Evolutionary conservation across 345 rosid species (phyloP).

Genomic region (Laguncularia racemosa): DNA sequence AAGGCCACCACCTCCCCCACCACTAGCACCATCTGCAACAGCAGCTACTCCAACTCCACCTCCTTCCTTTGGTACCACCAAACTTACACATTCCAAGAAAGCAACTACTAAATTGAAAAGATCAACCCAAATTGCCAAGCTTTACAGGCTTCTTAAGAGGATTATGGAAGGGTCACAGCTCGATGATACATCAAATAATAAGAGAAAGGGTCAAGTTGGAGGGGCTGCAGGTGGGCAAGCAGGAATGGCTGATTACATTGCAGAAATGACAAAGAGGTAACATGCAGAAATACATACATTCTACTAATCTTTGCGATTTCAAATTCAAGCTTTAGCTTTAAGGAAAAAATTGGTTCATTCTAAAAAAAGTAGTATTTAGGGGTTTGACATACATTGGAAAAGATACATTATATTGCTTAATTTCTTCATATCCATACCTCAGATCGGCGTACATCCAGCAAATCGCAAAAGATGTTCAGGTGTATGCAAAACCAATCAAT

Average conservation of each 20-base stretch:
- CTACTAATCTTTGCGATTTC: too few relatives aligned
- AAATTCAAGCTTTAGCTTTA: too few relatives aligned
- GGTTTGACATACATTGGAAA: too few relatives aligned
- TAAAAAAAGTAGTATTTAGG: too few relatives aligned
- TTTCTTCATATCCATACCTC: constrained; percentile 7
- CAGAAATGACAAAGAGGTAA: constrained; percentile 83
- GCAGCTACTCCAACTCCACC: constrained; percentile 53
- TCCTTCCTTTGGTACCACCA: constrained; percentile 43
- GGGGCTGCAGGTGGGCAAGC: constrained; percentile 38
- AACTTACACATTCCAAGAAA: constrained; percentile 54
- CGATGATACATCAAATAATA: constrained; percentile 17
- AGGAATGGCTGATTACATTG: constrained; percentile 89
- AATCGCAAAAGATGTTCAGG: constrained; percentile 71
- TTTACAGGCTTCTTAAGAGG: constrained; percentile 57
- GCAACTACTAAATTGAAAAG: constrained; percentile 65
- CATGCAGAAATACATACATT: not conserved
- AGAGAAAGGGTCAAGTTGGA: constrained; percentile 22
- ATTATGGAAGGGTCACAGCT: constrained; percentile 58
- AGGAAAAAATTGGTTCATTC: too few relatives aligned
- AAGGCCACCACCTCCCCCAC: constrained; percentile 20
- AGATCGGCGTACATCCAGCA: constrained; percentile 91
- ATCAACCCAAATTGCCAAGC: constrained; percentile 61
- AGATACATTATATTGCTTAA: not conserved
- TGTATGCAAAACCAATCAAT: constrained; percentile 43
- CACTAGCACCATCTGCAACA: constrained; percentile 29